These are phyloP conservation scores for Solanum pinnatisectum DNA, from an alignment of 257 asterid genomes.

Conservation along the genomic window DNA sequence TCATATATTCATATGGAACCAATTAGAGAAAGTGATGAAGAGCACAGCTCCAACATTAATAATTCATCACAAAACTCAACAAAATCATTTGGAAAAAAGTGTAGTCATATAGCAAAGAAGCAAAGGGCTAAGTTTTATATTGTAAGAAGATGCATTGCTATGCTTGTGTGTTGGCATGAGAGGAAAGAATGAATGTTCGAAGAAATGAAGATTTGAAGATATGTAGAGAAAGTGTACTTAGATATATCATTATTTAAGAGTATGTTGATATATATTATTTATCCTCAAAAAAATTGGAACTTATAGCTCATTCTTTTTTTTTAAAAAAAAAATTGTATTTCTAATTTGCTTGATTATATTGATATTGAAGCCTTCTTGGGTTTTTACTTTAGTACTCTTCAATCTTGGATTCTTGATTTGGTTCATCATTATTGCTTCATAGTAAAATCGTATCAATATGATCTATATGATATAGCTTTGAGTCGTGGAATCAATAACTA, in stretches of 20 bases:
- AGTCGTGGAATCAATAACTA: not conserved
- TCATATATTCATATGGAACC: not conserved
- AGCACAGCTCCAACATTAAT: not conserved
- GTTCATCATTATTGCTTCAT: not conserved
- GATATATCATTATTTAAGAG: not conserved
- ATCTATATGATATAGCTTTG: not conserved
- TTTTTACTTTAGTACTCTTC: not conserved
- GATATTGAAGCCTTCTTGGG: not conserved
- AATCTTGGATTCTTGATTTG: not conserved
- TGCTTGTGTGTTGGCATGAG: conserved; percentile 54
- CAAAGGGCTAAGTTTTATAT: conserved; percentile 2
- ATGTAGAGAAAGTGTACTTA: not conserved
- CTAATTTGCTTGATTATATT: not conserved
- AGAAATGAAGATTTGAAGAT: not conserved
- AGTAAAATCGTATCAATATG: not conserved
- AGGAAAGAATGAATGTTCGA: conserved; percentile 25
- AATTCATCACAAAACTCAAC: not conserved
- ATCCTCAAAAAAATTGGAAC: not conserved
- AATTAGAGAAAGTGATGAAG: not conserved
- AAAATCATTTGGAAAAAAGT: not conserved
- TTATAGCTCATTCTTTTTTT: not conserved
- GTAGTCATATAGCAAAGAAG: not conserved
- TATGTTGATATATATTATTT: not conserved
- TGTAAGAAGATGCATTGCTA: not conserved
- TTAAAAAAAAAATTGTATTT: not conserved